Evolutionary conservation across 495 filamentous ascomycete species (phyloP), one percentile per base, ranked within the genome.

Genomic region (Halenospora varia): DNA sequence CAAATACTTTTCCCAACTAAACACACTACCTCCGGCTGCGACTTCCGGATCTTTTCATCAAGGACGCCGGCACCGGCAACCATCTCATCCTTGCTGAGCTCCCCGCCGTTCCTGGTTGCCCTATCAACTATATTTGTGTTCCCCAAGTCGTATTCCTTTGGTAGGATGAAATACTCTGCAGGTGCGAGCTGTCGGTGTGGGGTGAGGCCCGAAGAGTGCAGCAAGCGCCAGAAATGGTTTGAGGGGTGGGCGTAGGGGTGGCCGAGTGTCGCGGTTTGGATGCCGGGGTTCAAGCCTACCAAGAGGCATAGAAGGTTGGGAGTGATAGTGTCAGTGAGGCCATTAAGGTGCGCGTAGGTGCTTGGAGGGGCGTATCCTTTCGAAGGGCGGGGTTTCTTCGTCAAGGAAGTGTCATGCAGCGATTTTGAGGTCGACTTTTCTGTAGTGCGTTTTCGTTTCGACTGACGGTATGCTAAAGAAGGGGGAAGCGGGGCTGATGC

Each of bases 1-100:
- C 93, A 97, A 49, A 97, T 96, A 58, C 88, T 80, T 75, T 97
- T 97, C 8, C 93, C 93, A 1, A 96, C 90, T 2, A 96, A 73
- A 64, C 86, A 90, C 10, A 94, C 89, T n/a, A 71, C 79, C 75
- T 95, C 89, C 0, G 93, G 92, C 59, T 79, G 77, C 70, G 80
- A 88, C 51, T 62, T 69, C 17, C 86, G 74, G 13, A 90, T 77
- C 71, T 97, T 97, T 0, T 70, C 78, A 64, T 96, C 89, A 10
- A 96, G 76, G 0, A 85, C 66, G 0, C 72, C 75, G 13, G 94
- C 91, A 0, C 89, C 88, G 0, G 74, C 88, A 58, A 89, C 85
- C 88, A 96, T 92, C 72, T 97, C 93, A n/a, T 71, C 70, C 20
- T 79, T 84, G 55, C 75, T 84, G 56, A 97, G 78, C 80, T 94